These are phyloP conservation scores for Penicillium subrubescens DNA, from an alignment of 495 filamentous ascomycete genomes.

Conservation along the genomic window DNA sequence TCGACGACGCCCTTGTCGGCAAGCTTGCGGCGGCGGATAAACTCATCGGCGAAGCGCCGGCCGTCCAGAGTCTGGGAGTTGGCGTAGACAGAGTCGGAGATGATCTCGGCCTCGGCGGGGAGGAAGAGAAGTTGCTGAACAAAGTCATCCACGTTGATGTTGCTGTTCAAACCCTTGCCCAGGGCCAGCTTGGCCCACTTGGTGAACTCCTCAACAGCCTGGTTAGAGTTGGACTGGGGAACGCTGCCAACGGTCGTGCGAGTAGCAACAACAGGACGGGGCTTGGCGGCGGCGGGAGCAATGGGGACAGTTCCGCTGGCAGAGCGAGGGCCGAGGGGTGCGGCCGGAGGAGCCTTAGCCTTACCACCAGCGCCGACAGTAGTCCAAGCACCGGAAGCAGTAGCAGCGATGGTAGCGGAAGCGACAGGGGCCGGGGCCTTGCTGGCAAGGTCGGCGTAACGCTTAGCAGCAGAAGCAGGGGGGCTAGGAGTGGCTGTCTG, in stretches of 20 bases:
- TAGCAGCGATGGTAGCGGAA: slow-evolving; percentile 34
- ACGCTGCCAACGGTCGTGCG: slow-evolving; percentile 37
- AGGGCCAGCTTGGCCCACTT: slow-evolving; percentile 86
- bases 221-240: slow-evolving; percentile 51
- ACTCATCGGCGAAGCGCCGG: slow-evolving; percentile 91
- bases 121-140: slow-evolving; percentile 71
- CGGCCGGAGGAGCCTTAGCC: slow-evolving; percentile 69
- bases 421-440: slow-evolving; percentile 59
- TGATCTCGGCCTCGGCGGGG: slow-evolving; percentile 74
- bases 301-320: slow-evolving; percentile 50
- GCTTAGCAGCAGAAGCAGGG: slow-evolving; percentile 68
- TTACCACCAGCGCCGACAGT: slow-evolving; percentile 96
- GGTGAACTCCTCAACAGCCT: slow-evolving; percentile 81
- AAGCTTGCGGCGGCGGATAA: slow-evolving; percentile 85
- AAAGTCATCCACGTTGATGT: slow-evolving; percentile 78
- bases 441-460: slow-evolving; percentile 93
- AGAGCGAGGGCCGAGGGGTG: slow-evolving; percentile 57
- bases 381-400: slow-evolving; percentile 72
- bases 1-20: slow-evolving; percentile 85
- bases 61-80: slow-evolving; percentile 85
- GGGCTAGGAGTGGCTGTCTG: slow-evolving; percentile 46
- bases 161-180: slow-evolving; percentile 58
- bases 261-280: slow-evolving; percentile 31
- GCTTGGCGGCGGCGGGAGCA: slow-evolving; percentile 41
- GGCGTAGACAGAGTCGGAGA: slow-evolving; percentile 85